phyloP scores from a whole-genome alignment of 768 basidiomycete genomes.

The Lanmaoa pseudosensibilis region DNA sequence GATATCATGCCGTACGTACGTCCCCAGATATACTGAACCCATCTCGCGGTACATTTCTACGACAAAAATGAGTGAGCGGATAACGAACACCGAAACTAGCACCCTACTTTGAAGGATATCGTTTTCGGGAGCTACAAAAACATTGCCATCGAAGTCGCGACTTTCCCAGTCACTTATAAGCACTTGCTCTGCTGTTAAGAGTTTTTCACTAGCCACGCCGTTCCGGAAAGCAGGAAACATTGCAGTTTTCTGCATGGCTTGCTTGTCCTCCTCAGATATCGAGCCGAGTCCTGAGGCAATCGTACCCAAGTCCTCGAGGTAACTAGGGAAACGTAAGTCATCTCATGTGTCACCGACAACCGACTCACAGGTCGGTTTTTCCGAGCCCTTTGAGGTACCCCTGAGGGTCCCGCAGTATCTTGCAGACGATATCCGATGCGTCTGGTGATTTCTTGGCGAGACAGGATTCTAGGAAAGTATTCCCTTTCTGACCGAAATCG shows the following conservation, averaged over 20 bases:
- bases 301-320: constrained; percentile 13
- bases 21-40: constrained; percentile 14
- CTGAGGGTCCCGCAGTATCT: constrained; percentile 8
- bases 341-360: neutral
- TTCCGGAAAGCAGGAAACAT: constrained; percentile 11
- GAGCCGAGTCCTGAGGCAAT: constrained; percentile 14
- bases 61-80: neutral
- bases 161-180: constrained; percentile 15
- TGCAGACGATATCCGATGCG: constrained; percentile 10
- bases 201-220: neutral
- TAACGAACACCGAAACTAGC: neutral
- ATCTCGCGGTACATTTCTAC: constrained; percentile 14
- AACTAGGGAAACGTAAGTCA: constrained; percentile 7
- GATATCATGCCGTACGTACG: constrained; percentile 6
- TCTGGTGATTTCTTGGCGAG: constrained; percentile 15
- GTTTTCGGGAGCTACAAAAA: constrained; percentile 12
- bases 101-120: constrained; percentile 10
- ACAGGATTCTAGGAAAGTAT: constrained; percentile 14
- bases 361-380: constrained; percentile 1
- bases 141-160: constrained; percentile 2
- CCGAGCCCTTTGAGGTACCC: constrained; percentile 1
- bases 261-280: constrained; percentile 9
- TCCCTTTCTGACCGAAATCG: constrained; percentile 12
- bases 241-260: constrained; percentile 1
- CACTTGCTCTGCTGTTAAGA: constrained; percentile 11